Evolutionary conservation across 2,329 filamentous ascomycete species (phyloP).

Genomic region (Botryotinia globosa): DNA sequence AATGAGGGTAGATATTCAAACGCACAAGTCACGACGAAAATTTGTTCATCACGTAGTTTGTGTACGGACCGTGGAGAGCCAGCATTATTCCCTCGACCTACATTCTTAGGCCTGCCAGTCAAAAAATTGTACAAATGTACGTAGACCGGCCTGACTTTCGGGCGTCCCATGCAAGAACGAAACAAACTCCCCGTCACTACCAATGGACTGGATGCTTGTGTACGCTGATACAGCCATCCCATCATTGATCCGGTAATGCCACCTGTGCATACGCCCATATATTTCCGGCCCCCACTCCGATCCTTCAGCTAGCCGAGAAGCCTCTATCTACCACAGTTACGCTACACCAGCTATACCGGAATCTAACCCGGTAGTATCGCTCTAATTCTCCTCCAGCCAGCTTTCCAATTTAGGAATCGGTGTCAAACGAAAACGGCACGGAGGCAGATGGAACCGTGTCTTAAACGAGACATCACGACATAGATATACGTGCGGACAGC

Average conservation of each 20-base stretch:
- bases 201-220: background rate
- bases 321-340: background rate
- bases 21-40: background rate
- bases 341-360: background rate
- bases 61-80: background rate
- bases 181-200: background rate
- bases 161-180: background rate
- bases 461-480: conserved; percentile 6
- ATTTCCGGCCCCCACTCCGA: background rate
- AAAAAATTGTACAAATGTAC: background rate
- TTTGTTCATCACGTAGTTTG: background rate
- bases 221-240: background rate
- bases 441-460: background rate
- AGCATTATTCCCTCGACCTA: background rate
- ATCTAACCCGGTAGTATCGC: background rate
- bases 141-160: background rate
- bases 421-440: conserved; percentile 6
- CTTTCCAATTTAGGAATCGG: background rate
- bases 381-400: background rate
- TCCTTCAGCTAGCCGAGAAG: background rate
- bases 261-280: background rate
- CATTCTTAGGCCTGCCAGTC: background rate
- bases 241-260: background rate
- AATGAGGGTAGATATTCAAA: background rate
- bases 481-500: conserved; percentile 4